Percentiles rank a stretch among this genome's conserved stretches.
These are phyloP conservation scores for Coemansia sp. DNA, from an alignment of 192 early-diverging fungal genomes.

Conservation along the genomic window DNA sequence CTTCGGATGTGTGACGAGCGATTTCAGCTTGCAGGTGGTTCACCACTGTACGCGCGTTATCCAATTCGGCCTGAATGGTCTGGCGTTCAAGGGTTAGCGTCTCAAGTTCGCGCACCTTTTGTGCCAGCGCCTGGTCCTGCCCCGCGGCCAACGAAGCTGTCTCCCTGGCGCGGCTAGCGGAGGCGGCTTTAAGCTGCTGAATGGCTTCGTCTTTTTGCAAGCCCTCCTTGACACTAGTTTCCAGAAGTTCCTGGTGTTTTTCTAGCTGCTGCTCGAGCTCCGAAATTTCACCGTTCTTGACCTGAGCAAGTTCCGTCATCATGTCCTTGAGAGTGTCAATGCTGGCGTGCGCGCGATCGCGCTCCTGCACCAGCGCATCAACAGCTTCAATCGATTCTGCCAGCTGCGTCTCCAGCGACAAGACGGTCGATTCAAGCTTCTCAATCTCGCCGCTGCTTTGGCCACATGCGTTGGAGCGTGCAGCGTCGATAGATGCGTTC, in stretches of 20 bases:
- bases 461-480: slow-evolving; percentile 6
- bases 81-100: slow-evolving; percentile 7
- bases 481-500: slow-evolving; percentile 12
- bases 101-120: not conserved
- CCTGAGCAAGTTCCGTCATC: slow-evolving; percentile 45
- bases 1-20: slow-evolving; percentile 2
- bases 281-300: slow-evolving; percentile 39
- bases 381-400: slow-evolving; percentile 2
- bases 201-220: slow-evolving; percentile 32
- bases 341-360: slow-evolving; percentile 10
- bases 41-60: not conserved
- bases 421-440: not conserved
- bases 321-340: slow-evolving; percentile 37
- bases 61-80: slow-evolving; percentile 6
- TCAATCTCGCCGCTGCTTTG: slow-evolving; percentile 4
- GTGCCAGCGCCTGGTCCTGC: not conserved
- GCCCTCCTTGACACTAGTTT: slow-evolving; percentile 20
- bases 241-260: slow-evolving; percentile 18
- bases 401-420: slow-evolving; percentile 4
- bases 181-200: slow-evolving; percentile 13
- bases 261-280: slow-evolving; percentile 22
- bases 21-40: slow-evolving; percentile 9
- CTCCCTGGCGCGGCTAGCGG: slow-evolving; percentile 3
- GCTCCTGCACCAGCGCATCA: slow-evolving; percentile 13
- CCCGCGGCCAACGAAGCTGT: not conserved